Percentiles rank a stretch among this genome's conserved stretches.
phyloP scores from a whole-genome alignment of 495 filamentous ascomycete species.

The Aspergillus incahuasiensis region DNA sequence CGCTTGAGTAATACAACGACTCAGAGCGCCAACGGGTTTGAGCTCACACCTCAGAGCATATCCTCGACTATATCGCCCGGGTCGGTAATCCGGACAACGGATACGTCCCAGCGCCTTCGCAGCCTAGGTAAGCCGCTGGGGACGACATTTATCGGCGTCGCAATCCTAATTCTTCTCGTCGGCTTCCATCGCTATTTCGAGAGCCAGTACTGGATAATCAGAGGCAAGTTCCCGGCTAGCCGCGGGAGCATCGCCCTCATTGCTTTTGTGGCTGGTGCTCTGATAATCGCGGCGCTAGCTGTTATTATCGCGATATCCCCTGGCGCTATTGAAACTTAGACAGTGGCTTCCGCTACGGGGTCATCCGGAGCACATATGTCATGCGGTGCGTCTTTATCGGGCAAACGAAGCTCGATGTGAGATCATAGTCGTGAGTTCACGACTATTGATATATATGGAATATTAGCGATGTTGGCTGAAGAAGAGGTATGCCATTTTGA shows the following conservation, averaged over 20 bases:
- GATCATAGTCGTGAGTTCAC: not conserved
- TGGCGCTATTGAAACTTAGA: constrained; percentile 37
- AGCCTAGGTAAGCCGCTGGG: constrained; percentile 90
- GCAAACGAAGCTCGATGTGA: not conserved
- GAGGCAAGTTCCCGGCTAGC: constrained; percentile 91
- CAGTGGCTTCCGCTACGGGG: not conserved
- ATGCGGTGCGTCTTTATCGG: not conserved
- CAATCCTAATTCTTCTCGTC: constrained; percentile 77
- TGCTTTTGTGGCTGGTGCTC: constrained; percentile 59
- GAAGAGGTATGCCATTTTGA: constrained; percentile 3
- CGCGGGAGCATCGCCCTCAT: constrained; percentile 80
- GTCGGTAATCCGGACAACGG: constrained; percentile 7
- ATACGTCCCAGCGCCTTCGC: constrained; percentile 48
- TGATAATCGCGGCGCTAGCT: constrained; percentile 67
- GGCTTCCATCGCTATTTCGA: constrained; percentile 71
- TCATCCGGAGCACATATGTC: not conserved
- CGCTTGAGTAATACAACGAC: constrained; percentile 67
- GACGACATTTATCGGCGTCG: constrained; percentile 83
- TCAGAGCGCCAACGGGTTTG: constrained; percentile 3
- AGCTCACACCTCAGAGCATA: constrained; percentile 9
- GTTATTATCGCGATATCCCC: constrained; percentile 67
- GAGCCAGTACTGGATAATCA: constrained; percentile 78
- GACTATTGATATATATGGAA: not conserved
- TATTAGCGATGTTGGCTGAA: not conserved
- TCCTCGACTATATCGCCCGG: constrained; percentile 23